Evolutionary conservation across 2,329 filamentous ascomycete species (phyloP).

Genomic region (Metarhizium brunneum): DNA sequence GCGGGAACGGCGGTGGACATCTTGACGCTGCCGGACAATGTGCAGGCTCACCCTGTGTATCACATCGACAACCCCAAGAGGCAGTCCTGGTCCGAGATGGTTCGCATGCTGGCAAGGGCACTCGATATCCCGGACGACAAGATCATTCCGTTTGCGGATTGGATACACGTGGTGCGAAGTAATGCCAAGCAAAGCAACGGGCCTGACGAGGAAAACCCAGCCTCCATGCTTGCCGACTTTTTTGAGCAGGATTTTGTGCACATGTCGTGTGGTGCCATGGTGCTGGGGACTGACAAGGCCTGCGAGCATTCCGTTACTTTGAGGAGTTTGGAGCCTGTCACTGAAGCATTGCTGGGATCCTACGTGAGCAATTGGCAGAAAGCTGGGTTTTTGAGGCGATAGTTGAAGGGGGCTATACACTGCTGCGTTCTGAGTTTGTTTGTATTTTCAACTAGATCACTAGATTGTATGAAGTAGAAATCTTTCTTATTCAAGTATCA

Average conservation of each 20-base stretch:
- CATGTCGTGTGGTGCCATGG: conserved; percentile 10
- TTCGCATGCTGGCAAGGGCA: conserved; percentile 4
- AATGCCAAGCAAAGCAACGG: background rate
- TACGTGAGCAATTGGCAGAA: conserved; percentile 5
- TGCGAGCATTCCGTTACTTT: conserved; percentile 8
- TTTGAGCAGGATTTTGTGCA: conserved; percentile 7
- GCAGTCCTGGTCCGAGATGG: conserved; percentile 11
- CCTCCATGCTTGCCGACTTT: conserved; percentile 7
- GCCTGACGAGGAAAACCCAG: conserved; percentile 5
- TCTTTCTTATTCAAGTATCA: no score
- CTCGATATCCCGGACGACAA: conserved; percentile 3
- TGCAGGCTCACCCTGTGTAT: conserved; percentile 9
- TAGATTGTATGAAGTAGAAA: no score
- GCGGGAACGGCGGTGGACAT: conserved; percentile 10
- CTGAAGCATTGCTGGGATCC: conserved; percentile 3
- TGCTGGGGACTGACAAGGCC: conserved; percentile 5
- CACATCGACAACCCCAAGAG: conserved; percentile 15
- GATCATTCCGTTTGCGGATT: conserved; percentile 7
- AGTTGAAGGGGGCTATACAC: no score
- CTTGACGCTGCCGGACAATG: background rate
- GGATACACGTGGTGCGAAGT: conserved; percentile 3
- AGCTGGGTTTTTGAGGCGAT: conserved; percentile 1
- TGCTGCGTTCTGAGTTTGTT: background rate
- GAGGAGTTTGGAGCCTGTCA: conserved; percentile 2
- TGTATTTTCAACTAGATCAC: background rate